Evolutionary conservation across 2,329 filamentous ascomycete genomes (phyloP), one percentile per base, ranked within the genome.

Genomic region (Aspergillus cejpii): DNA sequence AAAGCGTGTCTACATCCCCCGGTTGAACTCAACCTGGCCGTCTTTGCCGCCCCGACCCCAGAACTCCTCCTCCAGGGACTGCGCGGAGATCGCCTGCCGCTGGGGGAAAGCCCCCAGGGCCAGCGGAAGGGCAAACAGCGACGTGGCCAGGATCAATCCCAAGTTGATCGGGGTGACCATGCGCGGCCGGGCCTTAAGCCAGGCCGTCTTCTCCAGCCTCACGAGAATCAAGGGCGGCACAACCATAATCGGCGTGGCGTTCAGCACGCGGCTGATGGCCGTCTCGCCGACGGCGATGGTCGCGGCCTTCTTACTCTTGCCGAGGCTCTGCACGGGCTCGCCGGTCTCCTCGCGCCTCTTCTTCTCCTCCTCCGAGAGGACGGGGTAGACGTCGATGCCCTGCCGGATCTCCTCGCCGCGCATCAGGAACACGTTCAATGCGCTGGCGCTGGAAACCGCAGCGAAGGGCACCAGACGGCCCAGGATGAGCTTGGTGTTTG

Each of bases 341-440:
- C 83, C 82, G 3, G 78, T 77, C 58, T 77, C 74, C 61, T 87
- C 76, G 69, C 74, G 80, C 63, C 76, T 74, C 39, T 67, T 69
- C 68, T 83, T 86, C 62, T 89, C 83, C 12, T 75, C 76, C 3
- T 82, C 82, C 2, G 83, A 83, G 8, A 90, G 77, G 5, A 88
- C 83, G 1, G 90, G 89, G 67, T 84, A 96, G 28, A 98, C 81
- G 66, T 97, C 87, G 61, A 98, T 98, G 41, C 92, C 92, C 49
- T 80, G 80, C 60, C 86, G 79, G 58, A 98, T 97, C 72, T 98
- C 92, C 68, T 96, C 91, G 52, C 88, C 84, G 48, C 92, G 87
- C 92, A 98, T 98, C 44, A 98, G 79, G 70, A 96, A 94, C 20
- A 96, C 92, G 68, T 98, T 98, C 51, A 98, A 76, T 1, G 83